These are phyloP conservation scores for Penicillium freii DNA, from an alignment of 2,329 filamentous ascomycete genomes.

Conservation along the genomic window DNA sequence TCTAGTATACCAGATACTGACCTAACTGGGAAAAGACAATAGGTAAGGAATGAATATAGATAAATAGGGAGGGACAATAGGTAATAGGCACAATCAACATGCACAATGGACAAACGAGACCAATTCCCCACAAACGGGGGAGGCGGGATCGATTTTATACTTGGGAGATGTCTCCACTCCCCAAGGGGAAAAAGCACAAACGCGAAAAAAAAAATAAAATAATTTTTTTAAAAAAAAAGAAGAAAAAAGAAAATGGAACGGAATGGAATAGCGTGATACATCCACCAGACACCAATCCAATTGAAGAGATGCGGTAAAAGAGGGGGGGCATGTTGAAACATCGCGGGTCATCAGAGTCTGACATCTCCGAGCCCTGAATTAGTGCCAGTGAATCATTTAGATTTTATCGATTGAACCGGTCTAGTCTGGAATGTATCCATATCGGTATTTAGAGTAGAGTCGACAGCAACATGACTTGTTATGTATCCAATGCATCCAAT, in stretches of 20 bases:
- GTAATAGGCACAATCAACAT: not conserved
- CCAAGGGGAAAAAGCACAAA: not conserved
- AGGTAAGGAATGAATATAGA: constrained; percentile 11
- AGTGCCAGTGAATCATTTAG: not conserved
- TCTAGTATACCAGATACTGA: constrained; percentile 4
- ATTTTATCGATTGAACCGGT: constrained; percentile 1
- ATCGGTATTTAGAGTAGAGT: not conserved
- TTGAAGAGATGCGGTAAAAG: constrained; percentile 23
- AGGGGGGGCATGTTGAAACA: constrained; percentile 17
- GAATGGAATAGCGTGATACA: constrained; percentile 21
- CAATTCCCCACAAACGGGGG: not conserved
- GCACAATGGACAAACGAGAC: constrained; percentile 15
- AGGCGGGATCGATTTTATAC: not conserved
- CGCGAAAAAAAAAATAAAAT: constrained; percentile 2
- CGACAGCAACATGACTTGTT: not conserved
- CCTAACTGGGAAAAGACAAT: constrained; percentile 1
- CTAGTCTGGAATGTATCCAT: not conserved
- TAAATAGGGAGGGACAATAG: constrained; percentile 13
- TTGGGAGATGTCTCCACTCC: not conserved
- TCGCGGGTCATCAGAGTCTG: not conserved
- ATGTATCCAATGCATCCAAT: not conserved
- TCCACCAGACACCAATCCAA: constrained; percentile 29
- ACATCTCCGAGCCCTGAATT: constrained; percentile 2
- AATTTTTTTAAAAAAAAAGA: constrained; percentile 2
- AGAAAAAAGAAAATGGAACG: not conserved